phyloP scores from a whole-genome alignment of 2,329 filamentous ascomycete genomes.

The Fusarium sp. region DNA sequence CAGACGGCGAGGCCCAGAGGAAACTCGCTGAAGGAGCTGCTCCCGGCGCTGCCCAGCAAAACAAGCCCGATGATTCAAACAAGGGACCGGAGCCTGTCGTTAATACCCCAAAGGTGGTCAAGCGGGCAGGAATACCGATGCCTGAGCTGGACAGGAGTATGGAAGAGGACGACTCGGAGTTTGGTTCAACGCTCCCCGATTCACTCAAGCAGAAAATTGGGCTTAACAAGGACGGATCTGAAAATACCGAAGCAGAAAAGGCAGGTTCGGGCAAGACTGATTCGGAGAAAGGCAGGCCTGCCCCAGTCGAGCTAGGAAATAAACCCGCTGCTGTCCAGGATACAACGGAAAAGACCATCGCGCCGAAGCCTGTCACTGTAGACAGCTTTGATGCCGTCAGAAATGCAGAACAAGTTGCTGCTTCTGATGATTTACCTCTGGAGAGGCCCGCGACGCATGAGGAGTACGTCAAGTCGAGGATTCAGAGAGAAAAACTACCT shows the following conservation, averaged over 20 bases:
- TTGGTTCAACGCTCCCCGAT: conserved; percentile 45
- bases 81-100: conserved; percentile 2
- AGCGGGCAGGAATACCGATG: conserved; percentile 40
- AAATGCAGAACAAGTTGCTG: conserved; percentile 8
- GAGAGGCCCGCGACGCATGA: conserved; percentile 59
- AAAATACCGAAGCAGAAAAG: conserved; percentile 1
- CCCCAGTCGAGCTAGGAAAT: conserved; percentile 5
- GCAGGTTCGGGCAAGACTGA: background rate
- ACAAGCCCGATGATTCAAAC: conserved; percentile 1
- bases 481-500: conserved; percentile 57
- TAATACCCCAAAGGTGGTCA: conserved; percentile 17
- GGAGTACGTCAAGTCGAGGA: conserved; percentile 60
- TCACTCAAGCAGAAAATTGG: conserved; percentile 47
- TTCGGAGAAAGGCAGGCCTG: background rate
- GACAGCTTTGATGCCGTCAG: conserved; percentile 23
- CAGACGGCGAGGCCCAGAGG: conserved; percentile 51
- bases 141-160: conserved; percentile 34
- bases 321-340: conserved; percentile 13
- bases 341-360: background rate
- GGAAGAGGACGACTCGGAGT: conserved; percentile 34
- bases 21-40: conserved; percentile 40
- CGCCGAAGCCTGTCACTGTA: conserved; percentile 1
- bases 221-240: conserved; percentile 11
- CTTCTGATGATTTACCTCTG: background rate
- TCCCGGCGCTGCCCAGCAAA: conserved; percentile 12